These are phyloP conservation scores for Brassica cretica DNA, from an alignment of 345 rosid species.

Conservation along the genomic window DNA sequence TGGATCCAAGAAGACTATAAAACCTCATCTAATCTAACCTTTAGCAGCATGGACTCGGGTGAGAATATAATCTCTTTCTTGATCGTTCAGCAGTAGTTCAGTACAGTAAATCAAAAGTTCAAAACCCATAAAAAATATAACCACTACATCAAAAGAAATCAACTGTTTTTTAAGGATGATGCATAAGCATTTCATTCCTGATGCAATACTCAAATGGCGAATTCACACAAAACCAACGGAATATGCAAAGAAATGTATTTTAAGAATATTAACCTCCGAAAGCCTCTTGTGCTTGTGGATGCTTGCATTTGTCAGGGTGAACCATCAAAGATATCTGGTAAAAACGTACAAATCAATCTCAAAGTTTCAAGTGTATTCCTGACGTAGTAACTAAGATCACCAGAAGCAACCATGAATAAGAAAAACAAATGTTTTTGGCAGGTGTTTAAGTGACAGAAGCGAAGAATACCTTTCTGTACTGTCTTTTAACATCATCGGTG, in stretches of 20 bases:
- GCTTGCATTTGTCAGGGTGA: constrained; percentile 98
- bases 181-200: background rate
- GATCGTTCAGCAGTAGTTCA: constrained; percentile 76
- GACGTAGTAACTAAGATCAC: background rate
- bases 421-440: background rate
- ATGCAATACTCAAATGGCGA: background rate
- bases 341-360: constrained; percentile 14
- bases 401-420: background rate
- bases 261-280: constrained; percentile 61
- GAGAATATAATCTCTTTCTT: constrained; percentile 90
- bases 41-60: constrained; percentile 83
- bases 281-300: constrained; percentile 97
- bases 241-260: background rate
- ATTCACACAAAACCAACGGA: background rate
- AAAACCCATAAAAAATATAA: background rate
- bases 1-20: background rate
- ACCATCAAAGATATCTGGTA: constrained; percentile 82
- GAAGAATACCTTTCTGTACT: constrained; percentile 88
- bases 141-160: background rate
- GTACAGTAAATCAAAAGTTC: constrained; percentile 38
- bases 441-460: background rate
- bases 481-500: constrained; percentile 72
- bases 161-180: background rate
- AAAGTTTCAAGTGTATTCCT: background rate
- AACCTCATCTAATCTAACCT: constrained; percentile 48